Evolutionary conservation across 202 grass and related monocot species (phyloP).

Genomic region (Setaria viridis): DNA sequence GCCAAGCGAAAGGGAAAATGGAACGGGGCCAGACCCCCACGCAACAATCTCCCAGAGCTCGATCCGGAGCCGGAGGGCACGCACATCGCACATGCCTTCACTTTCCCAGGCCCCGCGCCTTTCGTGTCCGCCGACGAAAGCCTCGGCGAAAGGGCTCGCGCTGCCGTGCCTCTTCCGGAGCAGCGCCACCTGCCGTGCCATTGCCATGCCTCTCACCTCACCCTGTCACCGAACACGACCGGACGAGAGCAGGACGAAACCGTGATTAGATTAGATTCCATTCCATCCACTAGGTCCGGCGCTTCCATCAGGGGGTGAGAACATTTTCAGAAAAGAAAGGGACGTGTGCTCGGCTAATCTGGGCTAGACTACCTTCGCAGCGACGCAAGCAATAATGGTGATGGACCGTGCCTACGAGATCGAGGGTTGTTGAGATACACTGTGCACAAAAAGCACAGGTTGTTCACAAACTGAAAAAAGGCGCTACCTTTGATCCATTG

Average conservation of each 20-base stretch:
- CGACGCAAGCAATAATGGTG: neutral
- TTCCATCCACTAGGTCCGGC: neutral
- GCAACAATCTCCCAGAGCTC: conserved; percentile 18
- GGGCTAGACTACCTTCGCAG: neutral
- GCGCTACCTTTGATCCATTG: no score
- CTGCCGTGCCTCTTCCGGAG: conserved; percentile 17
- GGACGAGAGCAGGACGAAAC: neutral
- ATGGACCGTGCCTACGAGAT: neutral
- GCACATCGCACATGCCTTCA: no score
- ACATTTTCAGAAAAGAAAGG: neutral
- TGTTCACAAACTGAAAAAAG: no score
- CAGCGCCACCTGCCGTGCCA: neutral
- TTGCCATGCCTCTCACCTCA: no score
- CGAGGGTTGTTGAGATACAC: neutral
- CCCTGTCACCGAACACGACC: no score
- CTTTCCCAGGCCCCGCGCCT: neutral
- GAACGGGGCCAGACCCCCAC: neutral
- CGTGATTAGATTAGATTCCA: conserved; percentile 7
- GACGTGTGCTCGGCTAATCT: conserved; percentile 20
- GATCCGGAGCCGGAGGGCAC: conserved; percentile 17
- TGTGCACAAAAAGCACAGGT: no score
- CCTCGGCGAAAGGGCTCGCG: conserved; percentile 23
- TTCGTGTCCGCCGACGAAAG: neutral
- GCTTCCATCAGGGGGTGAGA: neutral
- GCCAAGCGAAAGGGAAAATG: neutral